Percentiles rank a stretch among this genome's conserved stretches.
Evolutionary conservation across 2,329 filamentous ascomycete genomes (phyloP).

Genomic region (Neoarthrinium moseri): DNA sequence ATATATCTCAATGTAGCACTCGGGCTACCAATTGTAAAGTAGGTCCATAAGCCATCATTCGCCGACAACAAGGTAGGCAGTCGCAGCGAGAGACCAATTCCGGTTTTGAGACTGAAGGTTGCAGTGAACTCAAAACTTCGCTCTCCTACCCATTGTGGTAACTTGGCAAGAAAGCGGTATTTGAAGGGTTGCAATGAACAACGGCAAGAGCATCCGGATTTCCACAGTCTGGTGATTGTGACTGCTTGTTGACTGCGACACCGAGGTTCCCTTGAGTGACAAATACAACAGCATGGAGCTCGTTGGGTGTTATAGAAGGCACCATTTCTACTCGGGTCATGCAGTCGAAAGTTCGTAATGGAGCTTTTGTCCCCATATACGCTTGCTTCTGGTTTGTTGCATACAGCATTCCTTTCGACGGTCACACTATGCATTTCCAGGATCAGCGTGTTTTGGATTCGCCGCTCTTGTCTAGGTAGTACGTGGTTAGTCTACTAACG

Average conservation of each 20-base stretch:
- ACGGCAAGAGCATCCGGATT: not conserved
- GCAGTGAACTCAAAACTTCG: not conserved
- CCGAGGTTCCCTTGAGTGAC: too few relatives aligned
- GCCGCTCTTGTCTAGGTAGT: not conserved
- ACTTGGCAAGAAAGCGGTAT: not conserved
- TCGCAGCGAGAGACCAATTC: not conserved
- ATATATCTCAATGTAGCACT: not conserved
- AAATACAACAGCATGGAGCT: too few relatives aligned
- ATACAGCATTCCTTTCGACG: not conserved
- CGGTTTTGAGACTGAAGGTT: not conserved
- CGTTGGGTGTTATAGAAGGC: too few relatives aligned
- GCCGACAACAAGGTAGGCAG: not conserved
- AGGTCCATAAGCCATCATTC: not conserved
- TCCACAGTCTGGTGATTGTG: not conserved
- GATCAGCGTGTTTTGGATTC: not conserved
- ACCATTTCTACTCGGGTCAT: not conserved
- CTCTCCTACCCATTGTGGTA: not conserved
- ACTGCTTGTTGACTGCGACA: too few relatives aligned
- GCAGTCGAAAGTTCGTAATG: not conserved
- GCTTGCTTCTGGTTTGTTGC: not conserved
- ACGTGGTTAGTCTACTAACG: not conserved
- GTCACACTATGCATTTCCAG: constrained; percentile 1
- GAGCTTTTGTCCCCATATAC: not conserved
- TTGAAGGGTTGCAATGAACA: not conserved
- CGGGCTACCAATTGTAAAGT: not conserved